Evolutionary conservation across 2,329 filamentous ascomycete genomes (phyloP).

Genomic region (Colletotrichum sp.): DNA sequence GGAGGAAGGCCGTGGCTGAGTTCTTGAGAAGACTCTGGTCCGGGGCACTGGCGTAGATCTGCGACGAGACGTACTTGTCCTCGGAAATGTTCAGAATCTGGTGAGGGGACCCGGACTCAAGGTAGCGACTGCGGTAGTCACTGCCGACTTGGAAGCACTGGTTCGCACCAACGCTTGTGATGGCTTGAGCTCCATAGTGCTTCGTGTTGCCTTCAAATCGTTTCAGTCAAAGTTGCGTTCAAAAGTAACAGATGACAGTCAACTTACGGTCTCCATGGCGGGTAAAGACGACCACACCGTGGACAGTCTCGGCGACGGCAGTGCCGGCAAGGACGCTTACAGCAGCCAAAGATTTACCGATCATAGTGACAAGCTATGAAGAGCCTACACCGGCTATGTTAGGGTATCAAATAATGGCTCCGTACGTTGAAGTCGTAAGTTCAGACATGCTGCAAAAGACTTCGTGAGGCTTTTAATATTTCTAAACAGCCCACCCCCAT

Average conservation of each 20-base stretch:
- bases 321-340: constrained; percentile 7
- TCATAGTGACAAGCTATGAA: neutral
- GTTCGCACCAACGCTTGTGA: constrained; percentile 38
- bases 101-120: constrained; percentile 27
- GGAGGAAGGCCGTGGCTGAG: constrained; percentile 39
- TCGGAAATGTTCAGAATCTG: constrained; percentile 37
- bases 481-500: neutral
- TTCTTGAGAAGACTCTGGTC: constrained; percentile 36
- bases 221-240: neutral
- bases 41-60: constrained; percentile 36
- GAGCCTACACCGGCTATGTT: neutral
- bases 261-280: constrained; percentile 38
- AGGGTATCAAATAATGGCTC: too few relatives aligned
- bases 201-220: constrained; percentile 33
- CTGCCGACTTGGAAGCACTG: constrained; percentile 33
- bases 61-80: constrained; percentile 33
- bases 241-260: too few relatives aligned
- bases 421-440: neutral
- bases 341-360: neutral
- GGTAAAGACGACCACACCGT: constrained; percentile 36
- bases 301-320: constrained; percentile 35
- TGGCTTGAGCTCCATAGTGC: constrained; percentile 34
- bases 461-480: neutral
- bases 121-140: constrained; percentile 25
- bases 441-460: neutral